phyloP scores from a whole-genome alignment of 495 filamentous ascomycete species.

The Aspergillus saccharolyticus region DNA sequence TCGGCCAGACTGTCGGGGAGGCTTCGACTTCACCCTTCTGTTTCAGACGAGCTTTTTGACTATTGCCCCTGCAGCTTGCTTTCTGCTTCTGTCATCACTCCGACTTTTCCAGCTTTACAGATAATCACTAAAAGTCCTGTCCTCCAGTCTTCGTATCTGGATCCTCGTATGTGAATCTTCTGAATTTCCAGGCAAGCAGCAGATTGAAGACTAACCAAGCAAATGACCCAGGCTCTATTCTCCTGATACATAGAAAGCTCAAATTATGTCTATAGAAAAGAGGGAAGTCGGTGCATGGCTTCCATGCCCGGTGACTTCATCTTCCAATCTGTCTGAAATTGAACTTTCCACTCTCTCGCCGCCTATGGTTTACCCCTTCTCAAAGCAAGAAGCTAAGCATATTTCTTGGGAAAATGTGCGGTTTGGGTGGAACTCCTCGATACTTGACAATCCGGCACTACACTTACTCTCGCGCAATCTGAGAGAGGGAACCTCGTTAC shows the following conservation, averaged over 20 bases:
- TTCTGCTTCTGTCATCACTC: conserved; percentile 34
- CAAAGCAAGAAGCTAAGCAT: background rate
- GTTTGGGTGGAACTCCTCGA: conserved; percentile 17
- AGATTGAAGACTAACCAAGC: too few relatives aligned
- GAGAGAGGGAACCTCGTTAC: conserved; percentile 17
- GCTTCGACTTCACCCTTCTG: conserved; percentile 50
- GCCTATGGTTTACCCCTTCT: background rate
- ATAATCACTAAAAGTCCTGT: conserved; percentile 32
- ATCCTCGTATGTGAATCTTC: conserved; percentile 11
- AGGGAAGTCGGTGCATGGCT: conserved; percentile 1
- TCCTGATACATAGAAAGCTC: background rate
- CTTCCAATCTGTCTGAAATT: conserved; percentile 1
- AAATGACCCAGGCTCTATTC: background rate
- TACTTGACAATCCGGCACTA: conserved; percentile 4
- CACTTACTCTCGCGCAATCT: conserved; percentile 3
- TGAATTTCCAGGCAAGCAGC: too few relatives aligned
- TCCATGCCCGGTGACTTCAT: background rate
- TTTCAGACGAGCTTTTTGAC: conserved; percentile 47
- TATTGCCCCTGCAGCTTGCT: conserved; percentile 37
- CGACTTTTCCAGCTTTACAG: conserved; percentile 33
- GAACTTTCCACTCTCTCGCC: conserved; percentile 2
- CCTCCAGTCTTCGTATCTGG: conserved; percentile 8
- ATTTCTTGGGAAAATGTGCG: conserved; percentile 15
- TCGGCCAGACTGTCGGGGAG: conserved; percentile 26
- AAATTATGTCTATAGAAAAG: conserved; percentile 7